phyloP scores from a whole-genome alignment of 208 protist genomes.

The Leishmania major region DNA sequence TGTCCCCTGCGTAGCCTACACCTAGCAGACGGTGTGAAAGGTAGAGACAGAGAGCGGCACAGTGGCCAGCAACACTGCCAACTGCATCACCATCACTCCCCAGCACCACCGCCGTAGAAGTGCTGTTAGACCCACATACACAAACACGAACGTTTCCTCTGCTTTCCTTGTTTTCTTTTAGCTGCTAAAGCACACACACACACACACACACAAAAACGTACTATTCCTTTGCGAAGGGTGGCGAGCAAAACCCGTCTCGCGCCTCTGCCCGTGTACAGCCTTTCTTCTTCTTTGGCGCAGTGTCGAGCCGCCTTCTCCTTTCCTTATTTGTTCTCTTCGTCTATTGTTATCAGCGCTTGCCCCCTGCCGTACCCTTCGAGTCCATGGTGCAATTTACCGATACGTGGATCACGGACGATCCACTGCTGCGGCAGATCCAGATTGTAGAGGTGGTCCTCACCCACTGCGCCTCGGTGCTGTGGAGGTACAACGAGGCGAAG shows the following conservation, averaged over 20 bases:
- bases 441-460: conserved; percentile 59
- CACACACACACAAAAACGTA: too few species aligned
- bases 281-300: background rate
- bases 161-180: background rate
- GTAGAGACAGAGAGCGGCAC: background rate
- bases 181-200: too few species aligned
- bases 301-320: background rate
- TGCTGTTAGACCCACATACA: background rate
- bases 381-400: conserved; percentile 33
- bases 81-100: background rate
- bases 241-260: background rate
- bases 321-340: background rate
- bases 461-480: conserved; percentile 59
- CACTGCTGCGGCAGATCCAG: conserved; percentile 44
- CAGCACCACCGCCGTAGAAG: background rate
- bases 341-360: background rate
- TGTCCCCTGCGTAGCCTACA: background rate
- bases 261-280: background rate
- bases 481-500: conserved; percentile 39
- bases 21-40: background rate
- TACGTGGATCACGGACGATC: conserved; percentile 61
- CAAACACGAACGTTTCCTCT: background rate
- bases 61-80: background rate
- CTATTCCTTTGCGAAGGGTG: background rate
- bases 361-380: background rate